Base-by-base conservation (phyloP, 495 filamentous ascomycete species). In the Apiosordaria backusii region DNA sequence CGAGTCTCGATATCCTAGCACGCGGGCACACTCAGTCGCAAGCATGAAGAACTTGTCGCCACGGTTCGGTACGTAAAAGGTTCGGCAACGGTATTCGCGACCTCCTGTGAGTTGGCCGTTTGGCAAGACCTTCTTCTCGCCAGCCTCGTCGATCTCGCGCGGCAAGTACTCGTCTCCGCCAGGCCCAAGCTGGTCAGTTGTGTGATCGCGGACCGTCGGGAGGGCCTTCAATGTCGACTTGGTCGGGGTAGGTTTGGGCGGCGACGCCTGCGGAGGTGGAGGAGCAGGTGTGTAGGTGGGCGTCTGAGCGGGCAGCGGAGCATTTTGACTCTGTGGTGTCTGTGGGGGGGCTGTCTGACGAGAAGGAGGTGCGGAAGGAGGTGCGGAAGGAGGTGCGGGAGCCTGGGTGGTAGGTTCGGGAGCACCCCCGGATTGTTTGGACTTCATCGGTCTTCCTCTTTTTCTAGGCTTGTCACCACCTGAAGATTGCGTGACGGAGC, bases 41-140 rank as follows among this genome's bases (percentile, higher is more conserved):
- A 98, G 86, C 95, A 99, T 99, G 76, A 98, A 99, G 10, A 97
- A 83, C 78, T 99, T 99, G 58, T 92, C 88, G 2, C 91, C 92
- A 62, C 96, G 85, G 68, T 93, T 86, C 15, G 94, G 93, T 13
- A 99, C 95, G 64, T 88, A 86, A 74, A 99, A 99, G 0, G 93
- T 97, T 64, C 94, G 84, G 76, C 94, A 97, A 72, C 91, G 88
- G 75, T 97, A 99, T 72, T 97, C 90, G 67, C 96, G 88, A 22
- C 85, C 87, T 69, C 91, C 93, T 54, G 89, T 83, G 18, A 90
- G 86, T 73, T 94, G 87, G 21, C 96, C 96, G 68, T 90, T 92
- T 9, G 84, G 74, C 71, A 91, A 84, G 25, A 96, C 95, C 83
- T 99, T 99, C 74, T 90, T 91, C 78, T 99, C 95, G 25, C 95